phyloP scores from a whole-genome alignment of 495 filamentous ascomycete genomes.

The Schizothecium vesticola region DNA sequence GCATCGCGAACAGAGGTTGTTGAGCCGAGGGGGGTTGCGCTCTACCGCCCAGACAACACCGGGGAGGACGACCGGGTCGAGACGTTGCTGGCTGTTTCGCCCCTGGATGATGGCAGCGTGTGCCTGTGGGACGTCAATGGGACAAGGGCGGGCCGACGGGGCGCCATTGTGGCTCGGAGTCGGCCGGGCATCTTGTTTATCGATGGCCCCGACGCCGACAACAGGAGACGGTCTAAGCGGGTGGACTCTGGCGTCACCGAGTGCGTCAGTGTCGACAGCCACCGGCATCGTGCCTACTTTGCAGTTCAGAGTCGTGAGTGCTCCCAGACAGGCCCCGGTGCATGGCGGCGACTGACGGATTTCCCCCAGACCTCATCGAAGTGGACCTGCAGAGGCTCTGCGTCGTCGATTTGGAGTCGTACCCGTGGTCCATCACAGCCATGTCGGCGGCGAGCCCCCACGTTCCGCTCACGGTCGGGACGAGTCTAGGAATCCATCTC shows the following conservation, averaged over 20 bases:
- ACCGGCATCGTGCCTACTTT: slow-evolving; percentile 66
- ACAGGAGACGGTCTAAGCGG: slow-evolving; percentile 38
- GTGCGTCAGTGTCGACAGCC: slow-evolving; percentile 74
- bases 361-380: slow-evolving; percentile 57
- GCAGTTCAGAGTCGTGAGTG: slow-evolving; percentile 63
- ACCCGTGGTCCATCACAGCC: slow-evolving; percentile 77
- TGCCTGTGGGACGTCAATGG: slow-evolving; percentile 80
- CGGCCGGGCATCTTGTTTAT: slow-evolving; percentile 57
- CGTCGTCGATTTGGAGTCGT: slow-evolving; percentile 64
- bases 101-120: slow-evolving; percentile 79
- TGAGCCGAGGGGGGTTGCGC: slow-evolving; percentile 61
- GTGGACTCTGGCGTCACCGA: slow-evolving; percentile 70
- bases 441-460: slow-evolving; percentile 70
- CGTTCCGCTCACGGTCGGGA: slow-evolving; percentile 79
- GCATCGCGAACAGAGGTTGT: slow-evolving; percentile 30
- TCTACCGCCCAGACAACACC: slow-evolving; percentile 47
- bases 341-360: slow-evolving; percentile 18
- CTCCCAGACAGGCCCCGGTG: too few relatives aligned
- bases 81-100: slow-evolving; percentile 61
- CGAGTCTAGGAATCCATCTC: slow-evolving; percentile 74
- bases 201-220: slow-evolving; percentile 41
- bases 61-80: slow-evolving; percentile 41
- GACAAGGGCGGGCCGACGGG: slow-evolving; percentile 48
- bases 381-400: slow-evolving; percentile 76
- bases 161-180: slow-evolving; percentile 60